These are phyloP conservation scores for Pythium angustatum DNA, from an alignment of 352 stramenopile genomes.

Conservation along the genomic window DNA sequence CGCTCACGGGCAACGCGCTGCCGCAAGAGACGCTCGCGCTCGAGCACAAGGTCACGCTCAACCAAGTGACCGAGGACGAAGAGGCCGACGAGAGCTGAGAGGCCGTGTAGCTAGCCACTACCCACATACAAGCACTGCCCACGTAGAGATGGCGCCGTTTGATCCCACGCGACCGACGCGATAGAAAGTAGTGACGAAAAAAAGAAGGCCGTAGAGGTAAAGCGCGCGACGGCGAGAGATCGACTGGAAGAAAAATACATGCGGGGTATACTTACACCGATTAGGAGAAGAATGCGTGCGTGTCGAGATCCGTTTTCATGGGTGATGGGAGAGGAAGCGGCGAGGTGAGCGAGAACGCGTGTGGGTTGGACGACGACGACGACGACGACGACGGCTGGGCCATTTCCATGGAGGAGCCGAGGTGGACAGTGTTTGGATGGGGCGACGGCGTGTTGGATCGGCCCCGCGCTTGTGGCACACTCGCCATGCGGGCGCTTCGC, in stretches of 20 bases:
- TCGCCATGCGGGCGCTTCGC: constrained; percentile 3
- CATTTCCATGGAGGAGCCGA: neutral
- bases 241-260: constrained; percentile 17
- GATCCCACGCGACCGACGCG: no score
- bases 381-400: neutral
- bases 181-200: neutral
- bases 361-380: neutral
- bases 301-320: constrained; percentile 86
- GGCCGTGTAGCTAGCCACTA: neutral
- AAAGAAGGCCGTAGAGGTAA: no score
- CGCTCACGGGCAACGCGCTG: constrained; percentile 76
- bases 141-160: no score
- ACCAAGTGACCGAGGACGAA: constrained; percentile 51
- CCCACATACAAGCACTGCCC: neutral
- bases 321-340: constrained; percentile 69
- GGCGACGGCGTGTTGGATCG: neutral
- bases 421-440: neutral
- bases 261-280: constrained; percentile 26
- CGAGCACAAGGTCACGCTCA: constrained; percentile 62
- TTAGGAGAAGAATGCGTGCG: constrained; percentile 84
- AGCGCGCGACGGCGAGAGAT: neutral
- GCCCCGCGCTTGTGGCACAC: neutral
- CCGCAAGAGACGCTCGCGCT: constrained; percentile 55
- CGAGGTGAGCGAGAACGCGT: constrained; percentile 32
- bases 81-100: constrained; percentile 42